Conservation (phyloP, 768 basidiomycete genomes). For the Cystofilobasidium ferigula region DNA sequence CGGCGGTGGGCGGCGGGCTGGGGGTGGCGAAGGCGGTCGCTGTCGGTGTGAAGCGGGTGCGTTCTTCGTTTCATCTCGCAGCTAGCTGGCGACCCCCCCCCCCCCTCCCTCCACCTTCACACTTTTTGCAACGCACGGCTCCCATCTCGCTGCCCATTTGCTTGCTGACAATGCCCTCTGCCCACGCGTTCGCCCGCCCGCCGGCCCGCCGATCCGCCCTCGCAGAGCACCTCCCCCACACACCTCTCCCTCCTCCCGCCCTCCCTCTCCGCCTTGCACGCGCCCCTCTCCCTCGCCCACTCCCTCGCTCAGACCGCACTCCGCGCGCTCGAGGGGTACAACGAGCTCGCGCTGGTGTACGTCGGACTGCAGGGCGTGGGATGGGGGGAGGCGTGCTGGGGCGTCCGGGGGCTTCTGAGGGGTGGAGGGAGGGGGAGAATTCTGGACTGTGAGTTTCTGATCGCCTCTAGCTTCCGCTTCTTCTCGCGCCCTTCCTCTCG, state of each 20-base stretch:
- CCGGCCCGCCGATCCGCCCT: neutral
- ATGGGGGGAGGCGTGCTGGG: conserved; percentile 52
- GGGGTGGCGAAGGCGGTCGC: conserved; percentile 34
- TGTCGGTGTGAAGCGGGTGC: neutral
- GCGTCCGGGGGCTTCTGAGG: conserved; percentile 47
- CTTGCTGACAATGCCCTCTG: no score
- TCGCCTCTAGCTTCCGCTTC: neutral
- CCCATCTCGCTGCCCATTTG: no score
- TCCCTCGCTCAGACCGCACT: conserved; percentile 39
- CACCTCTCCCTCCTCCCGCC: conserved; percentile 17
- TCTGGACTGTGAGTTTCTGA: conserved; percentile 38
- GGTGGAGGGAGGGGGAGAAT: conserved; percentile 33
- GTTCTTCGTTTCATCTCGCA: neutral
- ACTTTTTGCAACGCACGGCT: no score
- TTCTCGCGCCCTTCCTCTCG: neutral
- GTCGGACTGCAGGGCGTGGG: conserved; percentile 63
- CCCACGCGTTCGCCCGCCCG: no score
- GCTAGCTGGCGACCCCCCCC: neutral
- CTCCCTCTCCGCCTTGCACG: conserved; percentile 11
- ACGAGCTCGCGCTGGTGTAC: conserved; percentile 60
- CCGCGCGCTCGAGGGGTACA: conserved; percentile 45
- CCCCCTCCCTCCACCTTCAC: neutral
- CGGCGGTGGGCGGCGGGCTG: conserved; percentile 63
- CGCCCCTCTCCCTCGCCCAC: conserved; percentile 27
- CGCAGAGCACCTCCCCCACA: conserved; percentile 28